Evolutionary conservation across 768 basidiomycete species (phyloP).

Genomic region (Ramaria rubella): DNA sequence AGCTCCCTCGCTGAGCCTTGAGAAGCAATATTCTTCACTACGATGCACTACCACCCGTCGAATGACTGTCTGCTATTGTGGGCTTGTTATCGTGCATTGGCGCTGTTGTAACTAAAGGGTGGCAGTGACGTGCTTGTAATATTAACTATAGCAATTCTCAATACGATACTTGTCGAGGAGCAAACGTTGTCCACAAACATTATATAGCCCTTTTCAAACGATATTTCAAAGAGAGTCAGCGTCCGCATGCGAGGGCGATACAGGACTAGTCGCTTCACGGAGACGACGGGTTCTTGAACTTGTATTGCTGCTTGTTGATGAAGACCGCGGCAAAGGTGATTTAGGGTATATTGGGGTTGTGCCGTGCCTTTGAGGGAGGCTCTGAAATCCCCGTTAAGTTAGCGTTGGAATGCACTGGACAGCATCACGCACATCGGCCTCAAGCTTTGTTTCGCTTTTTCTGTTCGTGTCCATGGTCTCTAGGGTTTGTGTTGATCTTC

Average conservation of each 20-base stretch:
- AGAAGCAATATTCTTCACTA: too few relatives aligned
- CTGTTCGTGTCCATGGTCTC: not conserved
- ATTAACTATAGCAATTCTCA: too few relatives aligned
- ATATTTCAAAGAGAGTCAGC: not conserved
- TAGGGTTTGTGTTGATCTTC: not conserved
- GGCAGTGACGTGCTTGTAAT: too few relatives aligned
- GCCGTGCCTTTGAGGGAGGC: not conserved
- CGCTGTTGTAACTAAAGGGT: too few relatives aligned
- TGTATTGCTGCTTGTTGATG: not conserved
- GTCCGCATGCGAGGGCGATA: not conserved
- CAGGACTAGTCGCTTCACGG: not conserved
- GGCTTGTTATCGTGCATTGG: too few relatives aligned
- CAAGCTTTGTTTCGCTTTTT: not conserved
- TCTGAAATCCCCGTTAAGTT: not conserved
- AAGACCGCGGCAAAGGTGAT: not conserved
- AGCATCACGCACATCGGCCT: not conserved
- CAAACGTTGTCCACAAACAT: too few relatives aligned
- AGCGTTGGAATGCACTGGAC: not conserved
- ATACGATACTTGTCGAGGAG: too few relatives aligned
- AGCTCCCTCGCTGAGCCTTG: too few relatives aligned
- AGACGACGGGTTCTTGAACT: not conserved
- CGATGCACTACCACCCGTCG: too few relatives aligned
- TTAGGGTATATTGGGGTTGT: slow-evolving; percentile 1
- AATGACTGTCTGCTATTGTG: too few relatives aligned
- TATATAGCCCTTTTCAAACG: too few relatives aligned